Conservation (phyloP, 1,284 basidiomycete species). For the Cryptococcus sp. region DNA sequence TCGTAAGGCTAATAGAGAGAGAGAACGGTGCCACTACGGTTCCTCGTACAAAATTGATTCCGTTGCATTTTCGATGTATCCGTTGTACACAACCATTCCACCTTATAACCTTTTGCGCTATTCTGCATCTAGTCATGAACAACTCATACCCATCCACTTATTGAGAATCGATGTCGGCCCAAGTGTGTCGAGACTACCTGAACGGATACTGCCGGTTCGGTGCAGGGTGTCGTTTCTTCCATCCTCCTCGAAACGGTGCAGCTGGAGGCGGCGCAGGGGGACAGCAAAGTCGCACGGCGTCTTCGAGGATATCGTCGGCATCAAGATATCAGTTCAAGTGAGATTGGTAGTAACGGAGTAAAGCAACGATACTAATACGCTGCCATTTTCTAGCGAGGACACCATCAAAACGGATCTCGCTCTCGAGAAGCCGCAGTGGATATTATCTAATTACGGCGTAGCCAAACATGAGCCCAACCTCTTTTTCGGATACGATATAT, state of each 20-base stretch:
- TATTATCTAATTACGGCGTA: constrained; percentile 72
- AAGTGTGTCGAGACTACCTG: constrained; percentile 27
- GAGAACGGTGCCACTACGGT: too few species aligned
- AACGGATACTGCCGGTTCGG: constrained; percentile 45
- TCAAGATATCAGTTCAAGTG: constrained; percentile 44
- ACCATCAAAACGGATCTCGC: constrained; percentile 38
- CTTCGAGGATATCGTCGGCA: constrained; percentile 1
- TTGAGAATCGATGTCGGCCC: constrained; percentile 7
- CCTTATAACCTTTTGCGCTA: too few species aligned
- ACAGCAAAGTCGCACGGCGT: constrained; percentile 1
- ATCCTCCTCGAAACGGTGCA: constrained; percentile 28
- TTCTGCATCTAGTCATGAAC: too few species aligned
- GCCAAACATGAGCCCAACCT: constrained; percentile 74
- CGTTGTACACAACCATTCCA: too few species aligned
- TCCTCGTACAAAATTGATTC: too few species aligned
- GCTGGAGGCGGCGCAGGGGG: constrained; percentile 2
- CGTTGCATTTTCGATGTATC: too few species aligned
- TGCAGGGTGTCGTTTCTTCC: constrained; percentile 36
- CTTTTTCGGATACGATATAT: constrained; percentile 69
- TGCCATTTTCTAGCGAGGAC: constrained; percentile 29
- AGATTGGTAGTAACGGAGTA: constrained; percentile 4
- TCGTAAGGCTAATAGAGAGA: too few species aligned
- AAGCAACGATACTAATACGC: not conserved
- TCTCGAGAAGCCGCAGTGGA: constrained; percentile 65
- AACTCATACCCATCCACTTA: not conserved